Base-by-base conservation (phyloP, 139 green algal genomes). In the Chlorella sp. region DNA sequence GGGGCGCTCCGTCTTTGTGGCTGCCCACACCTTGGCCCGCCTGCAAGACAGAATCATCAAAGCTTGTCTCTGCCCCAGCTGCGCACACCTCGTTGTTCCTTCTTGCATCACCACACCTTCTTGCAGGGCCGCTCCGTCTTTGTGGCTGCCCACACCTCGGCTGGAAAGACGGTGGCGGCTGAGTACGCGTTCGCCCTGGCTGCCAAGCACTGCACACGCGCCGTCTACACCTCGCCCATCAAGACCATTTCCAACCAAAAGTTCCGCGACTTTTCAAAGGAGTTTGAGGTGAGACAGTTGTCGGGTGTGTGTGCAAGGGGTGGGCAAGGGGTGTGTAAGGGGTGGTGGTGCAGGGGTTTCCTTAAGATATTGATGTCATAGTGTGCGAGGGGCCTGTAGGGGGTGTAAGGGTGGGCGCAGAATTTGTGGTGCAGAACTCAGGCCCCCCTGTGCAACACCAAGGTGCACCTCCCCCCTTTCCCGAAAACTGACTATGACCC, bases 211-310 rank as follows among this genome's bases (percentile, higher is more conserved):
- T 96, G 95, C 91, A 98, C 94, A 0, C 91, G 96, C 11, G 95
- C 96, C 19, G 93, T 99, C n/a, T 99, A 99, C 94, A 99, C 97
- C 68, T 97, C 95, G 0, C 98, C 98, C 88, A 99, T 99, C 93
- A 99, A 99, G 93, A 99, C 98, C 89, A 99, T 99, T 93, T 96
- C 91, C 90, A 99, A 99, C 93, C 98, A 99, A 90, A 99, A 99
- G 94, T 99, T 99, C 93, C 86, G 98, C 0, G 98, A 99, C 93
- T 99, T 99, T 90, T 94, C 76, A 69, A 69, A 79, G 26, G 94
- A 96, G 83, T 98, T 99, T 90, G 96, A 98, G 89, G 96, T 97
- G 78, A n/a, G n/a, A n/a, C n/a, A n/a, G n/a, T n/a, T n/a, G n/a
- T n/a, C n/a, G 32, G 86, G 48, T 57, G 48, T 57, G 21, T 71